Conservation (phyloP, 179 eudicot species). For the Spinacia oleracea region DNA sequence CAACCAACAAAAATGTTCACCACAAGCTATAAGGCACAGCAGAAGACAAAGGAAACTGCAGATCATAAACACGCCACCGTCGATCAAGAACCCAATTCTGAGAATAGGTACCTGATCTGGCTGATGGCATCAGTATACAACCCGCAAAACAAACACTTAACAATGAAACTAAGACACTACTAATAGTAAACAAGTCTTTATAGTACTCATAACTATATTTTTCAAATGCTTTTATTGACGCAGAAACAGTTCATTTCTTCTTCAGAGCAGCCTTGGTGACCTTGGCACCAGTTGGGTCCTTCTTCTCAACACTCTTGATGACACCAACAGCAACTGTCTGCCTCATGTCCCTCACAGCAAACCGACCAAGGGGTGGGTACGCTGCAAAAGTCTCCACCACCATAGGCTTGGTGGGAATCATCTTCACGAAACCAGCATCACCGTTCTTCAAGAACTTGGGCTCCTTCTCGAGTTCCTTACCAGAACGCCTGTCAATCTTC, state of each 20-base stretch:
- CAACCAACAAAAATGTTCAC: neutral
- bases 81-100: conserved; percentile 21
- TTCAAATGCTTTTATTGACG: neutral
- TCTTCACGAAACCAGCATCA: conserved; percentile 27
- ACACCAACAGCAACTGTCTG: conserved; percentile 30
- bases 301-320: conserved; percentile 30
- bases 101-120: conserved; percentile 4
- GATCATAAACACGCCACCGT: conserved; percentile 8
- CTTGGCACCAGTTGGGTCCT: conserved; percentile 27
- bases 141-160: neutral
- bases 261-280: conserved; percentile 28
- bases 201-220: neutral
- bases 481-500: conserved; percentile 31
- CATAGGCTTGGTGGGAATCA: conserved; percentile 34
- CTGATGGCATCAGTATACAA: neutral
- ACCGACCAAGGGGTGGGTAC: conserved; percentile 33
- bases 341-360: conserved; percentile 31
- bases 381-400: conserved; percentile 28
- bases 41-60: neutral
- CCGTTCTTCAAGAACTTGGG: conserved; percentile 33
- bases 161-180: neutral
- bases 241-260: conserved; percentile 33
- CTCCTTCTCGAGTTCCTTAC: conserved; percentile 32
- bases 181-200: conserved; percentile 1
- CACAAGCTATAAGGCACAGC: neutral